Percentiles rank a stretch among this genome's conserved stretches.
phyloP scores from a whole-genome alignment of 2,329 filamentous ascomycete genomes.

The Verticillium klebahnii region DNA sequence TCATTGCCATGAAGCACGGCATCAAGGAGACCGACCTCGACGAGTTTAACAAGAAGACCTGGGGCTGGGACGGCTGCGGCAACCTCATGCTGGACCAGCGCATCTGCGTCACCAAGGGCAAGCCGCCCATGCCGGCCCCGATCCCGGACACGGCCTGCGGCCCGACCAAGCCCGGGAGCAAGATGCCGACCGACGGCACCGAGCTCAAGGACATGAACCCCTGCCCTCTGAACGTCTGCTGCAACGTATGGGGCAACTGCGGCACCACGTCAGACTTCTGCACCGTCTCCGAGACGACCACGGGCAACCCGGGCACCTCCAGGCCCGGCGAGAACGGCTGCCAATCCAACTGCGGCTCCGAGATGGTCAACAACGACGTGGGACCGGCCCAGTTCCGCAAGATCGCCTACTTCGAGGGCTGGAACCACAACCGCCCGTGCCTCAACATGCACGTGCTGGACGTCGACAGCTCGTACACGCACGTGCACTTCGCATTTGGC shows the following conservation, averaged over 20 bases:
- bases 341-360: constrained; percentile 26
- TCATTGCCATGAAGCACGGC: not conserved
- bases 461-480: constrained; percentile 15
- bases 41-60: not conserved
- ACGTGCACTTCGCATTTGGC: constrained; percentile 33
- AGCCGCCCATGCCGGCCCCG: not conserved
- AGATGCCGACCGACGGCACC: constrained; percentile 5
- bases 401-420: constrained; percentile 30
- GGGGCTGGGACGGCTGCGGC: constrained; percentile 1
- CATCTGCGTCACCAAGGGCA: not conserved
- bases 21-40: not conserved
- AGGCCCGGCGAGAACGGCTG: constrained; percentile 19
- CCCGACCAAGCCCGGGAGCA: too few species aligned
- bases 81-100: not conserved
- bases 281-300: constrained; percentile 5
- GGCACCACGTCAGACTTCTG: constrained; percentile 41
- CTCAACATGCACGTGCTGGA: constrained; percentile 21
- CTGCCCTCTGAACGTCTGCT: constrained; percentile 23
- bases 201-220: constrained; percentile 19
- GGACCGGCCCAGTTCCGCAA: not conserved
- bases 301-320: constrained; percentile 13
- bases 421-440: constrained; percentile 23
- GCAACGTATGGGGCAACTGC: constrained; percentile 38
- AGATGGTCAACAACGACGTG: constrained; percentile 18
- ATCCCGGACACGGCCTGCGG: not conserved